These are phyloP conservation scores for Silene uniflora DNA, from an alignment of 148 eudicot species.

Conservation along the genomic window DNA sequence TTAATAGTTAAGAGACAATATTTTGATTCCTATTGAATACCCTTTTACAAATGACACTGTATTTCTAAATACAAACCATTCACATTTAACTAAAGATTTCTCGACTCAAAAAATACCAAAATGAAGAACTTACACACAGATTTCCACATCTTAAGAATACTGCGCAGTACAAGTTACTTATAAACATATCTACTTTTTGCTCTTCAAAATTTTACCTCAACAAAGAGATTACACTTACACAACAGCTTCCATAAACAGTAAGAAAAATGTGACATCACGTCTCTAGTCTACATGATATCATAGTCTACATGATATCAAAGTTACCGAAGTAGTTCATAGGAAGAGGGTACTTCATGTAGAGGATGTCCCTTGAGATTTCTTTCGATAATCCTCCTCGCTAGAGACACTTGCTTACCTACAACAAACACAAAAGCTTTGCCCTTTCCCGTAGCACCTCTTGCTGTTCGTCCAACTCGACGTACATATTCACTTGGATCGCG, in stretches of 20 bases:
- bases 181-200: neutral
- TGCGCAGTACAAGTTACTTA: neutral
- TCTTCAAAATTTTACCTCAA: neutral
- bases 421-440: constrained; percentile 89
- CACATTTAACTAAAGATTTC: too few species aligned
- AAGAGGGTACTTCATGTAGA: constrained; percentile 80
- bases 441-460: constrained; percentile 86
- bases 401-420: constrained; percentile 93
- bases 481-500: constrained; percentile 98
- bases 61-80: too few species aligned
- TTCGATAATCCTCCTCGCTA: constrained; percentile 75
- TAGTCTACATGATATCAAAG: neutral
- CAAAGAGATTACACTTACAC: too few species aligned
- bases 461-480: constrained; percentile 96
- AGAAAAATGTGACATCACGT: too few species aligned
- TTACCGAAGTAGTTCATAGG: constrained; percentile 33
- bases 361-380: constrained; percentile 94
- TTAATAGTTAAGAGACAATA: too few species aligned
- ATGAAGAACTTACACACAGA: too few species aligned
- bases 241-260: too few species aligned
- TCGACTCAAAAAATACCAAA: too few species aligned
- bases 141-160: neutral
- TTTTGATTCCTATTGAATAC: too few species aligned
- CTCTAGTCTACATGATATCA: neutral
- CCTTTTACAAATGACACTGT: too few species aligned